These are phyloP conservation scores for Cydonia oblonga DNA, from an alignment of 331 rosid species.

Conservation along the genomic window DNA sequence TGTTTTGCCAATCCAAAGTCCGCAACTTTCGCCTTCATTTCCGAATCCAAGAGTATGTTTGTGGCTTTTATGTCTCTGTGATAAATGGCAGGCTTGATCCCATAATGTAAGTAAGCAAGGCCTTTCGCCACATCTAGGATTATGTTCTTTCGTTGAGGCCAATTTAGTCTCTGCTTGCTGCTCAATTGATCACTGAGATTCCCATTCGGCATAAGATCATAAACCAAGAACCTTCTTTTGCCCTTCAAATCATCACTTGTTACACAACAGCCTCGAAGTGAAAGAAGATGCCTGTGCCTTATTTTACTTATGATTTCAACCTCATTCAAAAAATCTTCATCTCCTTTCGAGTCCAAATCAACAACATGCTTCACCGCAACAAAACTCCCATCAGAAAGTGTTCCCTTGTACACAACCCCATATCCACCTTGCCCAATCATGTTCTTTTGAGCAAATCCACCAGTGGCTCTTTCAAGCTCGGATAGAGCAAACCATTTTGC, in stretches of 20 bases:
- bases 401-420: slow-evolving; percentile 71
- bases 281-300: slow-evolving; percentile 60
- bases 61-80: slow-evolving; percentile 77
- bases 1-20: slow-evolving; percentile 77
- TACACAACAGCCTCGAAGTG: slow-evolving; percentile 72
- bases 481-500: slow-evolving; percentile 57
- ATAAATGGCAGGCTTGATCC: slow-evolving; percentile 69
- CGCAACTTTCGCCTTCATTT: slow-evolving; percentile 61
- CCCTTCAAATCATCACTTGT: slow-evolving; percentile 44
- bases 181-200: slow-evolving; percentile 47
- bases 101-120: slow-evolving; percentile 60
- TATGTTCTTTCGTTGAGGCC: slow-evolving; percentile 79
- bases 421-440: slow-evolving; percentile 62
- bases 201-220: slow-evolving; percentile 73
- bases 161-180: slow-evolving; percentile 24
- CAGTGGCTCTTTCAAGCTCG: slow-evolving; percentile 65
- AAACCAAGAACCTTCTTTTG: slow-evolving; percentile 64
- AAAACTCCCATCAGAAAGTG: slow-evolving; percentile 43
- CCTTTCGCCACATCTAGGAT: slow-evolving; percentile 81
- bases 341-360: slow-evolving; percentile 49
- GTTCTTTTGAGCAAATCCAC: slow-evolving; percentile 50
- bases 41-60: slow-evolving; percentile 55
- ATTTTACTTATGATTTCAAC: slow-evolving; percentile 76
- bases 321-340: slow-evolving; percentile 69
- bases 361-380: slow-evolving; percentile 60